Percentiles rank a stretch among this genome's conserved stretches.
Conservation (phyloP, 73 alveolate species). For the Stentor roeselii region DNA sequence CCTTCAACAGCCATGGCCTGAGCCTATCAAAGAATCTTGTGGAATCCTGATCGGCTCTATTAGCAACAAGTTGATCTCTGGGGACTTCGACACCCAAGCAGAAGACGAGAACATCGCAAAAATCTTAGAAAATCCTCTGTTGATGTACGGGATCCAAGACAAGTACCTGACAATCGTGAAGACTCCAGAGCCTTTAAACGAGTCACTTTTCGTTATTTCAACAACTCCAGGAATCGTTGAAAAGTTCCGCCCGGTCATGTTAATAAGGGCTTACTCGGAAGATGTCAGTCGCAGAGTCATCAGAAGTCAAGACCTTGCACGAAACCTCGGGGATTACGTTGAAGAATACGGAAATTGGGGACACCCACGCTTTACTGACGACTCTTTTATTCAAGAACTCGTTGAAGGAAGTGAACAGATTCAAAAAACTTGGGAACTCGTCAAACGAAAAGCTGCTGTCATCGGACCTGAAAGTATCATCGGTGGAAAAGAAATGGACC, state of each 20-base stretch:
- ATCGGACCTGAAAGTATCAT: conserved; percentile 4
- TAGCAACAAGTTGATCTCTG: conserved; percentile 1
- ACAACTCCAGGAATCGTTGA: conserved; percentile 25
- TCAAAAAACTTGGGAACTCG: neutral
- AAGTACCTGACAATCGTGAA: neutral
- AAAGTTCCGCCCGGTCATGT: neutral
- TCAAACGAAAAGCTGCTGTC: neutral
- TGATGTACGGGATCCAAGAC: conserved; percentile 24
- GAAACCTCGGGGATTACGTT: conserved; percentile 8
- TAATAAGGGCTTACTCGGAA: conserved; percentile 10
- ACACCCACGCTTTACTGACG: neutral
- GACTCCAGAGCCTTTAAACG: neutral
- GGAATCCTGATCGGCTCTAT: conserved; percentile 2
- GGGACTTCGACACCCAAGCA: neutral
- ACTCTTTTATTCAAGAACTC: conserved; percentile 3
- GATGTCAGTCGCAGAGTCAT: conserved; percentile 7
- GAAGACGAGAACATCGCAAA: conserved; percentile 7
- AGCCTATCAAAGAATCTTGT: conserved; percentile 19
- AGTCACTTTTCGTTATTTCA: neutral
- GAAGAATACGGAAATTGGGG: conserved; percentile 14
- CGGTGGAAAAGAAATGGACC: conserved; percentile 16
- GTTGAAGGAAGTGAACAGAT: neutral
- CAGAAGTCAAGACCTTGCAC: neutral
- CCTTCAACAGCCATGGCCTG: conserved; percentile 19
- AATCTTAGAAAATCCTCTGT: neutral